Evolutionary conservation across 352 stramenopile species (phyloP).

Genomic region (Globisporangium rhizosaccharum): DNA sequence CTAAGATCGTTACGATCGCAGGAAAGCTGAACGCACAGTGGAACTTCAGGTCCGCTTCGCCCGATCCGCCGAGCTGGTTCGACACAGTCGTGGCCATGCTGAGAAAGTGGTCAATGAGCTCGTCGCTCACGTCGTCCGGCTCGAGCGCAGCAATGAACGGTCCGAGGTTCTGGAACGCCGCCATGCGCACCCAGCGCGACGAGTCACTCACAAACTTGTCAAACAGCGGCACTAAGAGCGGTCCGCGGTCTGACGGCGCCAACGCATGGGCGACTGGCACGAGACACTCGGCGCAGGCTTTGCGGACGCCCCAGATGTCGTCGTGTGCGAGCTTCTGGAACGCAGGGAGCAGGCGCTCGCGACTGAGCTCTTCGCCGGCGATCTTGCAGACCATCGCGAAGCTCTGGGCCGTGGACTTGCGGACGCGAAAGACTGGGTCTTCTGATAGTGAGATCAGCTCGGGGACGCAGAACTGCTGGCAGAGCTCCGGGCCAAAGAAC

Average conservation of each 20-base stretch:
- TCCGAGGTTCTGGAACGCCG: slow-evolving; percentile 90
- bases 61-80: slow-evolving; percentile 55
- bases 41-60: slow-evolving; percentile 87
- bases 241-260: slow-evolving; percentile 57
- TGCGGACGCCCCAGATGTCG: slow-evolving; percentile 92
- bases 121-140: slow-evolving; percentile 70
- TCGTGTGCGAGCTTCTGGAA: slow-evolving; percentile 90
- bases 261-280: slow-evolving; percentile 86
- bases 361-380: slow-evolving; percentile 64
- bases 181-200: slow-evolving; percentile 92
- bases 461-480: slow-evolving; percentile 90
- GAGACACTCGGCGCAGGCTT: slow-evolving; percentile 89
- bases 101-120: slow-evolving; percentile 77
- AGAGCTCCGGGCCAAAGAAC: slow-evolving; percentile 85
- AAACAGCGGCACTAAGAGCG: slow-evolving; percentile 86
- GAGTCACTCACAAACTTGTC: slow-evolving; percentile 84
- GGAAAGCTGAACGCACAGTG: slow-evolving; percentile 92
- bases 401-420: slow-evolving; percentile 89
- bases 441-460: slow-evolving; percentile 89
- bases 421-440: slow-evolving; percentile 92
- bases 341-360: slow-evolving; percentile 84
- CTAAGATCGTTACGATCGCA: slow-evolving; percentile 81
- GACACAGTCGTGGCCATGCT: slow-evolving; percentile 72
- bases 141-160: slow-evolving; percentile 82
- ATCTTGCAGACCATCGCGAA: slow-evolving; percentile 88